These are phyloP conservation scores for Cryptosporidium bovis DNA, from an alignment of 169 alveolate species.

Conservation along the genomic window DNA sequence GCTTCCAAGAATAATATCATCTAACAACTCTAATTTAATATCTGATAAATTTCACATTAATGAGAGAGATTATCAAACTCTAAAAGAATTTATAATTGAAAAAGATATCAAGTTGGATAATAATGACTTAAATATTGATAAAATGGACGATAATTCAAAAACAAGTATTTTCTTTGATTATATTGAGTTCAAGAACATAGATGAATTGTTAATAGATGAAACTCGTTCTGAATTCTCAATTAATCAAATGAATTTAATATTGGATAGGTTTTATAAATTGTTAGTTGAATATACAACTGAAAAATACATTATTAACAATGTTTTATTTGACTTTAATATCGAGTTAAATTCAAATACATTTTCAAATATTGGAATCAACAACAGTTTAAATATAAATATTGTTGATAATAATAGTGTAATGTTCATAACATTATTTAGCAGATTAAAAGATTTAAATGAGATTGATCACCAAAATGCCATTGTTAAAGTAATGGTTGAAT, in stretches of 20 bases:
- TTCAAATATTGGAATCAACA: neutral
- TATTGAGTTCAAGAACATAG: slow-evolving; percentile 41
- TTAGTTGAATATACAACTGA: slow-evolving; percentile 19
- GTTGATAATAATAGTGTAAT: neutral
- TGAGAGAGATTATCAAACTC: neutral
- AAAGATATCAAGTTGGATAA: neutral
- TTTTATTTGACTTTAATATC: neutral
- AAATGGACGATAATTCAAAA: neutral
- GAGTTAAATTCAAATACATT: slow-evolving; percentile 7
- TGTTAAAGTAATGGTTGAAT: neutral
- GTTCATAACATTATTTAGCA: no score
- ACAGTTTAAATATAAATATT: neutral
- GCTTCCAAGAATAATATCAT: slow-evolving; percentile 32
- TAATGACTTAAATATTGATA: neutral
- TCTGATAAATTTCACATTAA: slow-evolving; percentile 10
- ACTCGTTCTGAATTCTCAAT: neutral
- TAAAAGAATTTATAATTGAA: slow-evolving; percentile 9
- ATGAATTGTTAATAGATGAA: slow-evolving; percentile 7
- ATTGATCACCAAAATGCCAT: neutral
- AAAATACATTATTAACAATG: neutral
- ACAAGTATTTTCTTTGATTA: neutral
- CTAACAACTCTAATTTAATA: slow-evolving; percentile 28
- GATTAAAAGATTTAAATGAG: no score
- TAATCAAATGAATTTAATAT: neutral
- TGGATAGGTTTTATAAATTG: slow-evolving; percentile 18